These are phyloP conservation scores for Cladobotryum mycophilum DNA, from an alignment of 2,329 filamentous ascomycete species.

Conservation along the genomic window DNA sequence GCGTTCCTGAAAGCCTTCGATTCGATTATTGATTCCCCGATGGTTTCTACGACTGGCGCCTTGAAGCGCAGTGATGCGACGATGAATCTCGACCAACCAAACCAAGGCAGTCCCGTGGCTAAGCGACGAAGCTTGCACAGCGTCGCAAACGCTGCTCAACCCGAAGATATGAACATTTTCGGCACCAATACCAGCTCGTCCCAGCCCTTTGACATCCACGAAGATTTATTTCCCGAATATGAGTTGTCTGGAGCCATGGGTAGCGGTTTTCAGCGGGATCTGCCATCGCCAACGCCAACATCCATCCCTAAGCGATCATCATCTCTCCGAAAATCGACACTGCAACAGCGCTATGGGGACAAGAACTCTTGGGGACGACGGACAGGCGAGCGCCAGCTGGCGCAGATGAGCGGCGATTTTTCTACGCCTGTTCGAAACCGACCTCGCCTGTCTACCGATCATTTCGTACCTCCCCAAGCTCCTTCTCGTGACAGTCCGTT, in stretches of 20 bases:
- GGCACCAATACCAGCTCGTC: constrained; percentile 46
- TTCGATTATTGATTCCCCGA: constrained; percentile 27
- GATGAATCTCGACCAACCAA: constrained; percentile 78
- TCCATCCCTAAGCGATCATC: constrained; percentile 61
- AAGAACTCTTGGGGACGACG: constrained; percentile 58
- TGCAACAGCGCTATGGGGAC: constrained; percentile 75
- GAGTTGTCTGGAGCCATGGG: constrained; percentile 39
- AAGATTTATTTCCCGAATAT: constrained; percentile 46
- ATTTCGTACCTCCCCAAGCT: constrained; percentile 60
- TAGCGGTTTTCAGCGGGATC: constrained; percentile 32
- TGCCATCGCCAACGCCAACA: constrained; percentile 41
- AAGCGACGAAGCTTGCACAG: constrained; percentile 86
- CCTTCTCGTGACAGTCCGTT: constrained; percentile 58
- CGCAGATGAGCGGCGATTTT: constrained; percentile 46
- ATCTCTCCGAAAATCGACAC: constrained; percentile 76
- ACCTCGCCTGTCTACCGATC: constrained; percentile 72
- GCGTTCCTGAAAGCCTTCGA: constrained; percentile 47
- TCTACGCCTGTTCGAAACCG: constrained; percentile 55
- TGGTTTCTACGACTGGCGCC: constrained; percentile 57
- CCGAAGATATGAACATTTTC: constrained; percentile 67
- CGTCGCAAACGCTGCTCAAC: constrained; percentile 51
- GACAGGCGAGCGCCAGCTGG: constrained; percentile 50
- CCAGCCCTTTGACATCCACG: constrained; percentile 45
- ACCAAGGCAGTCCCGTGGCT: constrained; percentile 76
- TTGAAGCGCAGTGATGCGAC: constrained; percentile 87